These are phyloP conservation scores for Pyrenochaeta sp. DNA, from an alignment of 2,329 filamentous ascomycete genomes.

Conservation along the genomic window DNA sequence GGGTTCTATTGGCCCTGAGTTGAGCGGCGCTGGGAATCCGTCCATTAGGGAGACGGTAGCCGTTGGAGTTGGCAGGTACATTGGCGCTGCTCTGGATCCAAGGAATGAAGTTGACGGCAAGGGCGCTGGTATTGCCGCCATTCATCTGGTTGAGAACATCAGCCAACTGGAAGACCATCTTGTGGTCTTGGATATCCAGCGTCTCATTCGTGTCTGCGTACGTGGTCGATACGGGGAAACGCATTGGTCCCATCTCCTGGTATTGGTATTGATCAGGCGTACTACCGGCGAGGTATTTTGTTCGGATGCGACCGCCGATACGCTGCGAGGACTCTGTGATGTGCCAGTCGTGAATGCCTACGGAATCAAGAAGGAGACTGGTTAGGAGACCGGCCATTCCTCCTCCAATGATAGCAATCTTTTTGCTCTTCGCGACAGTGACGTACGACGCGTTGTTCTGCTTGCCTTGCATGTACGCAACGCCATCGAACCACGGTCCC, in stretches of 20 bases:
- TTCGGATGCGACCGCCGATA: constrained; percentile 71
- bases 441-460: constrained; percentile 63
- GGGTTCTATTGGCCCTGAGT: constrained; percentile 36
- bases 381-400: constrained; percentile 73
- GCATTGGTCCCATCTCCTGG: constrained; percentile 73
- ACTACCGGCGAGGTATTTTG: constrained; percentile 67
- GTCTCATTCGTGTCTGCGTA: constrained; percentile 65
- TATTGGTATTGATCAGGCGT: constrained; percentile 70
- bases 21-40: constrained; percentile 44
- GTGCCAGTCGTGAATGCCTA: constrained; percentile 67
- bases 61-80: constrained; percentile 55
- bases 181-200: constrained; percentile 67
- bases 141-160: constrained; percentile 69
- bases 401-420: constrained; percentile 70
- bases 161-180: constrained; percentile 71
- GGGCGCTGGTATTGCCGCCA: constrained; percentile 54
- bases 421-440: constrained; percentile 63
- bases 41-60: constrained; percentile 44
- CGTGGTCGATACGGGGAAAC: constrained; percentile 64
- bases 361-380: constrained; percentile 55
- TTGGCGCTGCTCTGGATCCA: constrained; percentile 68
- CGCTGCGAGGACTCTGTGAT: constrained; percentile 69
- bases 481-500: constrained; percentile 73
- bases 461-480: constrained; percentile 65
- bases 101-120: constrained; percentile 67